phyloP scores from a whole-genome alignment of 2,329 filamentous ascomycete genomes.

The Aspergillus flavus region DNA sequence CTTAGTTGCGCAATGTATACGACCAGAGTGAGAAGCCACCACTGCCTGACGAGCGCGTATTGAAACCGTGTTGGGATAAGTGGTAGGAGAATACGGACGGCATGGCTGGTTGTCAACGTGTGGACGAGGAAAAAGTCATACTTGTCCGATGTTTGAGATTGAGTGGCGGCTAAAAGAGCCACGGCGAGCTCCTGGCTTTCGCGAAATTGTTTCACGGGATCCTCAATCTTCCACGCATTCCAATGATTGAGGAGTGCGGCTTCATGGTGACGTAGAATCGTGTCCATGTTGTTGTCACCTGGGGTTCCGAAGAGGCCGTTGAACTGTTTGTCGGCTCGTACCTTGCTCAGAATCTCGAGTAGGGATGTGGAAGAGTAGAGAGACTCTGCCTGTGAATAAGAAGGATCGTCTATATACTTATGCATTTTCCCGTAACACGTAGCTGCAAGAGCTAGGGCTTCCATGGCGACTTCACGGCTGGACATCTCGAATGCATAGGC shows the following conservation, averaged over 20 bases:
- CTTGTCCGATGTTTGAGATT: slow-evolving; percentile 43
- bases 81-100: slow-evolving; percentile 81
- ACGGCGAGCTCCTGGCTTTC: slow-evolving; percentile 64
- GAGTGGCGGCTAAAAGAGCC: slow-evolving; percentile 43
- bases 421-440: slow-evolving; percentile 61
- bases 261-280: slow-evolving; percentile 70
- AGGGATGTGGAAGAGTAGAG: slow-evolving; percentile 64
- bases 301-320: slow-evolving; percentile 64
- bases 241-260: slow-evolving; percentile 79
- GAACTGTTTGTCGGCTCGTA: slow-evolving; percentile 71
- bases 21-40: slow-evolving; percentile 82
- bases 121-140: slow-evolving; percentile 87
- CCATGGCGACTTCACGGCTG: slow-evolving; percentile 82
- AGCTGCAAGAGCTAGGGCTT: slow-evolving; percentile 73
- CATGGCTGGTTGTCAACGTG: slow-evolving; percentile 81
- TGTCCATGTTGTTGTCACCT: slow-evolving; percentile 65
- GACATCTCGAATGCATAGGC: slow-evolving; percentile 91
- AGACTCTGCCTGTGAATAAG: slow-evolving; percentile 65
- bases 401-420: slow-evolving; percentile 69
- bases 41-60: slow-evolving; percentile 73
- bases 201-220: slow-evolving; percentile 74
- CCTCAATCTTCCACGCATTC: slow-evolving; percentile 77
- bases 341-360: slow-evolving; percentile 69
- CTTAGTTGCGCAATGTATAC: slow-evolving; percentile 77
- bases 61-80: slow-evolving; percentile 74